These are phyloP conservation scores for Oemleria cerasiformis DNA, from an alignment of 306 rosid genomes.

Conservation along the genomic window DNA sequence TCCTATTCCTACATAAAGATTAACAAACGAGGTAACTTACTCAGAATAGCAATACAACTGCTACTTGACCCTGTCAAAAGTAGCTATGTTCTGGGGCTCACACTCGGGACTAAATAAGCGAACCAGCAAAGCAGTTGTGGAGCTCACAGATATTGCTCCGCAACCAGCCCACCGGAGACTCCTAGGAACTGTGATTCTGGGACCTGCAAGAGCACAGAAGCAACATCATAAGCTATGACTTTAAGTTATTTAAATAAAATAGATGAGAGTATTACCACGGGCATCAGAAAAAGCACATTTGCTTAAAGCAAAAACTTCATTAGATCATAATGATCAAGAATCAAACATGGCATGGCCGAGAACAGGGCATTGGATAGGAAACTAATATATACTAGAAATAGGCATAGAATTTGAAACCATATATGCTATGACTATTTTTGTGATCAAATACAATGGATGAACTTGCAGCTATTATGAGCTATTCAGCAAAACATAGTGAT, in stretches of 20 bases:
- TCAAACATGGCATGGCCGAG: too few relatives aligned
- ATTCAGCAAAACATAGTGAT: not conserved
- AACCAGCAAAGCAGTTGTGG: constrained; percentile 83
- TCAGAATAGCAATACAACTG: not conserved
- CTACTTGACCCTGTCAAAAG: constrained; percentile 69
- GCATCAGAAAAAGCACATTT: not conserved
- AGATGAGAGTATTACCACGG: not conserved
- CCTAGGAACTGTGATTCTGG: constrained; percentile 75
- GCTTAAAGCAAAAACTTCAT: not conserved
- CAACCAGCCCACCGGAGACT: constrained; percentile 89
- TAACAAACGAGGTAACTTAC: not conserved
- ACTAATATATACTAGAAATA: too few relatives aligned
- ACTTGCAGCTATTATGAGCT: not conserved
- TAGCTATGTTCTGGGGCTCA: constrained; percentile 94
- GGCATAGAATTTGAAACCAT: not conserved
- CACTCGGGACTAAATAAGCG: constrained; percentile 88
- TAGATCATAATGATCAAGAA: too few relatives aligned
- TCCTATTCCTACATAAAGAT: not conserved
- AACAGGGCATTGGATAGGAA: too few relatives aligned
- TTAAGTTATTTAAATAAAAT: constrained; percentile 3
- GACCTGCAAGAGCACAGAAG: constrained; percentile 52
- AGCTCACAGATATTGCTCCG: constrained; percentile 70
- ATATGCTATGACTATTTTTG: too few relatives aligned
- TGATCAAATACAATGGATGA: not conserved
- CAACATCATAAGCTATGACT: constrained; percentile 8